Evolutionary conservation across 2,329 filamentous ascomycete genomes (phyloP), one percentile per base, ranked within the genome.

Genomic region (Fusarium vanettenii): DNA sequence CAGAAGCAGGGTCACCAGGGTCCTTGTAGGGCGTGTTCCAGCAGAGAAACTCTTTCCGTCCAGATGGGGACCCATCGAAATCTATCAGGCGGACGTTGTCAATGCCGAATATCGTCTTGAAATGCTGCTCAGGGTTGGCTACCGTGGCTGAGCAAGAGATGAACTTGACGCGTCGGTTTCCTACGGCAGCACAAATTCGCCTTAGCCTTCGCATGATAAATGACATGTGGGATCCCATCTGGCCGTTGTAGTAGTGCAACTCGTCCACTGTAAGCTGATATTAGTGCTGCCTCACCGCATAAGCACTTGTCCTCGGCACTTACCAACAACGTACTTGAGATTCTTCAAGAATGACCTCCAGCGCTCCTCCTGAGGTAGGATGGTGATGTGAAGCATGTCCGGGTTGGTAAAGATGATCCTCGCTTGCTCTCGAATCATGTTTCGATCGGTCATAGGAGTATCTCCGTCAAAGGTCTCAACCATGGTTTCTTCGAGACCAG

Each of bases 21-120:
- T 98, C 96, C 81, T 95, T 97, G 82, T 91, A 98, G 0, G 97
- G 97, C 0, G 96, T 98, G 78, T 99, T 98, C 97, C 97, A 99
- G 82, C 95, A 98, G 8, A 99, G 80, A 67, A 98, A 98, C 79
- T 98, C 96, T 81, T 98, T 98, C 25, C 95, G 89, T 0, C 96
- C 84, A 7, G 95, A 95, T 0, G 97, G 97, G 0, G 95, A 98
- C 1, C 97, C 97, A 80, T 99, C 97, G 79, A 94, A 95, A 79
- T 98, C 95, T 1, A 96, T 93, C 52, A 98, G 83, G 67, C 89
- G 91, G 16, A 98, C 94, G 73, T 95, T 87, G 0, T 95, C 90
- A 8, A 98, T 89, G 1, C 96, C 96, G 76, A 98, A 98, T n/a
- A 99, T 93, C 0, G 94, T 94, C 82, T 92, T 92, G 89, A 99